Evolutionary conservation across 805 yeast genomes (phyloP).

Genomic region (Torulaspora quercuum): DNA sequence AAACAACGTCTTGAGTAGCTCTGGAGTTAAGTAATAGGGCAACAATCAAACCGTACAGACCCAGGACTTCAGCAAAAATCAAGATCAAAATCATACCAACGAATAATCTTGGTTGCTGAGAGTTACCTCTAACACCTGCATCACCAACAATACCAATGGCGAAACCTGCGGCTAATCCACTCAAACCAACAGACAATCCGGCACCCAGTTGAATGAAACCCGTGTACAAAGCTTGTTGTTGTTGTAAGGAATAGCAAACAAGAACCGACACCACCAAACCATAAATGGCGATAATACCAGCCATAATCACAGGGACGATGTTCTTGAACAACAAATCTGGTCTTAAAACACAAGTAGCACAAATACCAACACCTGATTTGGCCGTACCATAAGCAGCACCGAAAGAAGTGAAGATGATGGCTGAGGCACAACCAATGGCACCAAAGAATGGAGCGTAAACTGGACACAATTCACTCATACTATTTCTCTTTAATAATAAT

Average conservation of each 20-base stretch:
- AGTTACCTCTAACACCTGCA: conserved; percentile 98
- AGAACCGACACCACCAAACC: conserved; percentile 95
- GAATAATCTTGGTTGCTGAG: conserved; percentile 96
- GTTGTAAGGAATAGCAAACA: conserved; percentile 84
- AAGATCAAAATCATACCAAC: conserved; percentile 98
- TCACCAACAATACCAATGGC: conserved; percentile 99
- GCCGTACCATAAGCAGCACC: conserved; percentile 99
- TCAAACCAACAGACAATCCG: conserved; percentile 93
- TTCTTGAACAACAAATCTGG: conserved; percentile 92
- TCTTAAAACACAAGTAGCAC: conserved; percentile 96
- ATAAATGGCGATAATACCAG: conserved; percentile 98
- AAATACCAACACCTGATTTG: conserved; percentile 98
- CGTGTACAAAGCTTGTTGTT: conserved; percentile 88
- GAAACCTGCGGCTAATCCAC: conserved; percentile 97
- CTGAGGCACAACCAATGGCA: conserved; percentile 98
- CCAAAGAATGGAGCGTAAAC: conserved; percentile 88
- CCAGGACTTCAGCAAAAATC: conserved; percentile 98
- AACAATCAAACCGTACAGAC: conserved; percentile 97
- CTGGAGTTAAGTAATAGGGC: conserved; percentile 96
- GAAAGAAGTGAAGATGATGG: conserved; percentile 96
- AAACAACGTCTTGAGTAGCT: conserved; percentile 87
- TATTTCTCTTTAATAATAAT: conserved; percentile 7
- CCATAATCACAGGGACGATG: conserved; percentile 97
- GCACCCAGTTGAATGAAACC: conserved; percentile 98
- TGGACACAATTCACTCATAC: conserved; percentile 40